Conservation (phyloP, 306 rosid species). For the Sesbania bispinosa region DNA sequence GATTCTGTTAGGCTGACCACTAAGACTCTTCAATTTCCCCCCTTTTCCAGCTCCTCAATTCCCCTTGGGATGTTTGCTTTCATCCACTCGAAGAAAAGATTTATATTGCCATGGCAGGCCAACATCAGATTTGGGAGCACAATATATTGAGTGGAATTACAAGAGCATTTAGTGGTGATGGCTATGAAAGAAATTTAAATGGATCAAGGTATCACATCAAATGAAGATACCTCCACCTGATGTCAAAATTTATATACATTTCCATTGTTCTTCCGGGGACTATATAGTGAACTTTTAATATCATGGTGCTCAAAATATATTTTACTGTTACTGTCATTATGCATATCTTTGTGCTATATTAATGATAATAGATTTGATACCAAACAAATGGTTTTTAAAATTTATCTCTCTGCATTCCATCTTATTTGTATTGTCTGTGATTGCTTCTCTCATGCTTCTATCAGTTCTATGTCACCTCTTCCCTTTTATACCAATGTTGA, state of each 20-base stretch:
- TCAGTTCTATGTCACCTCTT: not conserved
- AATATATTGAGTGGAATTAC: conserved; percentile 56
- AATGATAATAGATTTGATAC: conserved; percentile 3
- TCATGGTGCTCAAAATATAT: not conserved
- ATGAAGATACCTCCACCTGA: not conserved
- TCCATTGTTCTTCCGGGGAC: conserved; percentile 8
- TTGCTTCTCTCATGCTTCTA: not conserved
- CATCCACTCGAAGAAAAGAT: conserved; percentile 74
- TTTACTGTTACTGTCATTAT: not conserved
- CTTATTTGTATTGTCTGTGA: conserved; percentile 9
- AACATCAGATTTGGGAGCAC: conserved; percentile 96
- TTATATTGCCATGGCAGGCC: conserved; percentile 97
- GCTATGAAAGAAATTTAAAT: conserved; percentile 88
- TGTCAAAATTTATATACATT: conserved; percentile 8
- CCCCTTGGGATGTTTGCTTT: conserved; percentile 99
- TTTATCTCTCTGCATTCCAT: conserved; percentile 6
- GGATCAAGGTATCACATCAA: conserved; percentile 66
- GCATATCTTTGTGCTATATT: conserved; percentile 15
- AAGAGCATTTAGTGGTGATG: conserved; percentile 85
- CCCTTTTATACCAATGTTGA: not conserved
- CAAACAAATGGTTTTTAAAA: not conserved
- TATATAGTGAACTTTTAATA: not conserved
- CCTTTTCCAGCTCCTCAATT: conserved; percentile 80
- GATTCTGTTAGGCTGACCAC: not conserved
- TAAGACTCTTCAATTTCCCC: conserved; percentile 3